Evolutionary conservation across 495 filamentous ascomycete genomes (phyloP), one percentile per base, ranked within the genome.

Genomic region (Glutinoglossum americanum): DNA sequence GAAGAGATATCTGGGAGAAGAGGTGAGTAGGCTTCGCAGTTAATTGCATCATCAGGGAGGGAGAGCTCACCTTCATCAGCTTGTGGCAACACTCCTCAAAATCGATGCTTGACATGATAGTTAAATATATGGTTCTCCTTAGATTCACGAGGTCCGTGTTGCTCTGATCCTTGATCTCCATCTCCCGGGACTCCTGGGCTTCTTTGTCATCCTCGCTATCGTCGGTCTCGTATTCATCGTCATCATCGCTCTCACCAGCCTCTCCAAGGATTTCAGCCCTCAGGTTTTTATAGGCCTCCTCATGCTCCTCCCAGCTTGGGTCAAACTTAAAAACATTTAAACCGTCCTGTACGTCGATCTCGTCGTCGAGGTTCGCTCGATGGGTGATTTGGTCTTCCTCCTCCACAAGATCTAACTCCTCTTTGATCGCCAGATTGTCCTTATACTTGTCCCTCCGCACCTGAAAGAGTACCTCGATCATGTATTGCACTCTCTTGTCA

Each of bases 311-410:
- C 79, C 83, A 97, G 25, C 95, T 75, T 0, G 86, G 63, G 65
- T 99, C 92, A 58, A 80, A 87, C 68, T 95, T 96, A 75, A 99
- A 99, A 51, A 99, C 80, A 63, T 99, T 97, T 27, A 96, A 70
- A 1, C 76, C 76, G 64, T 97, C 89, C 64, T 94, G 76, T 0
- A 83, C 80, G 30, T 89, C 84, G 58, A 94, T 76, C 23, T 89
- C 81, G 60, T 87, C 88, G 60, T 89, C 84, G 27, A 97, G 69
- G 21, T 80, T 79, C 21, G 83, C 72, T 54, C 75, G 77, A 68
- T 98, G 92, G 0, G 90, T 96, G 60, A 96, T 94, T 61, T 96
- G 90, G 64, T 99, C 92, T 64, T 96, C 90, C 65, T 97, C 93
- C 67, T 95, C 89, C 21, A 99, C 83, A 15, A 99, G 68, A 70